Percentiles rank a stretch among this genome's conserved stretches.
These are phyloP conservation scores for Ammopiptanthus mongolicus DNA, from an alignment of 306 rosid genomes.

Conservation along the genomic window DNA sequence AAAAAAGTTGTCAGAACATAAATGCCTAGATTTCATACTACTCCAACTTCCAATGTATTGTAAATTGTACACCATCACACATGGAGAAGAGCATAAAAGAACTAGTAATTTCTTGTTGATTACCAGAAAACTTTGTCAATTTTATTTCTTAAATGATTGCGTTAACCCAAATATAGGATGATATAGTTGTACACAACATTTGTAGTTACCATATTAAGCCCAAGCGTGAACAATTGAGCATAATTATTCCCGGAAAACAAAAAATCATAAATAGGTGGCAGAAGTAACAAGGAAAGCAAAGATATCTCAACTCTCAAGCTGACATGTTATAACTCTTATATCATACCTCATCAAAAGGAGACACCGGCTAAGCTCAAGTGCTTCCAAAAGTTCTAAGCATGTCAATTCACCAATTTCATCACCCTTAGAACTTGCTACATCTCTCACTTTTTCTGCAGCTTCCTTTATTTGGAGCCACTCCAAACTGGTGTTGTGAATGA, in stretches of 20 bases:
- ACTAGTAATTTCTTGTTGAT: neutral
- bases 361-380: constrained; percentile 91
- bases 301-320: neutral
- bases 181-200: neutral
- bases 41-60: neutral
- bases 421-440: constrained; percentile 54
- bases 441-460: constrained; percentile 84
- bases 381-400: constrained; percentile 86
- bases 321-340: constrained; percentile 1
- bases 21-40: neutral
- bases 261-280: neutral
- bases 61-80: neutral
- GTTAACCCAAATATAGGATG: neutral
- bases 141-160: neutral
- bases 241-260: neutral
- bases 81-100: neutral
- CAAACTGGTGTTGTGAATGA: constrained; percentile 65
- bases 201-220: neutral
- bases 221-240: neutral
- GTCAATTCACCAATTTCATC: constrained; percentile 83
- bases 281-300: constrained; percentile 5
- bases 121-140: neutral
- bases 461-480: constrained; percentile 94
- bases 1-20: too few relatives aligned
- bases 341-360: constrained; percentile 74